Evolutionary conservation across 202 grass and related monocot genomes (phyloP), one percentile per base, ranked within the genome.

Genomic region (Saccharum hybrid): DNA sequence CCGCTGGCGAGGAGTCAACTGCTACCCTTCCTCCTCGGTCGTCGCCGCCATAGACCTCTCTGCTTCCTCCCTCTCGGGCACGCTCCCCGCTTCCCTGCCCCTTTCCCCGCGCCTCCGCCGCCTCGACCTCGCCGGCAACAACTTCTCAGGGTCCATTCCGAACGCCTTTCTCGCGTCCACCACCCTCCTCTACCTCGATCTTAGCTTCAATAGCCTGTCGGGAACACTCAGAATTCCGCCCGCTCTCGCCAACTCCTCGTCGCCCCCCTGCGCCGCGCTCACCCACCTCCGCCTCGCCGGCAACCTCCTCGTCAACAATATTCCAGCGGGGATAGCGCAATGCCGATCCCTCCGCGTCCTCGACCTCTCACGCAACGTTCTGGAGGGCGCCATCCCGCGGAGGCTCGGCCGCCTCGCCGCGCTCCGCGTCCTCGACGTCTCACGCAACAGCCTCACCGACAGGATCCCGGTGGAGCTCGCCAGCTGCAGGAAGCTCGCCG

Each of bases 371-470:
- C 43, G 78, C 39, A 93, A 93, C 86, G 81, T 93, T 37, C 77
- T 93, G 40, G 91, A 93, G 84, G 88, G 88, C 5, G 48, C 43
- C 26, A 22, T 93, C 67, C 88, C 91, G 1, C 62, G 48, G 23
- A 22, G 18, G 19, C 66, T 93, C 18, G 88, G 85, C 39, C 63
- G 81, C 8, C 74, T 93, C 54, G 60, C 64, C 31, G 76, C 41
- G 34, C 88, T 93, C 51, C 78, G 83, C 43, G 69, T 83, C 56
- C 91, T 93, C 52, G 91, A 93, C 77, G 75, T 93, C 56, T 93
- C 91, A 1, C 83, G 82, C 43, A 93, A 93, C 87, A 90, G 91
- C 82, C 91, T 93, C 75, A 93, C 91, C 51, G 88, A 88, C 42
- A 83, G 79, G 45, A 84, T 93, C 45, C 91, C 88, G 5, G 21